Conservation (phyloP, 768 basidiomycete genomes). For the Kwoniella sp. region DNA sequence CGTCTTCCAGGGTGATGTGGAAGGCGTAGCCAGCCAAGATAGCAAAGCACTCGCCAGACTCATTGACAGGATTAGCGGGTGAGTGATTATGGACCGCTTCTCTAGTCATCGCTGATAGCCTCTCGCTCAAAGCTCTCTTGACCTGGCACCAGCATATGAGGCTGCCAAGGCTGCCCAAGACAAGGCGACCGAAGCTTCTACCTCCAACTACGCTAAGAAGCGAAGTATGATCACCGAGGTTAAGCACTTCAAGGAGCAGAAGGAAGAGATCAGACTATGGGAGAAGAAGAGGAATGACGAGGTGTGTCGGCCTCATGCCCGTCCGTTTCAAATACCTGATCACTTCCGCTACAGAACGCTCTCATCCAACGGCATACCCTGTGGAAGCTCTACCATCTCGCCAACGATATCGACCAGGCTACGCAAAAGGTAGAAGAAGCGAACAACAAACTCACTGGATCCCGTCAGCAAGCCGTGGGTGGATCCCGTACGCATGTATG, state of each 20-base stretch:
- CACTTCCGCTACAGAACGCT: conserved; percentile 60
- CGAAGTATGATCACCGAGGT: conserved; percentile 91
- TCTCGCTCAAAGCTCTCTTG: conserved; percentile 59
- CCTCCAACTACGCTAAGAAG: conserved; percentile 89
- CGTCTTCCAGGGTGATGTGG: conserved; percentile 98
- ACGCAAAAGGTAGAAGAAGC: conserved; percentile 65
- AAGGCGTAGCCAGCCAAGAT: conserved; percentile 92
- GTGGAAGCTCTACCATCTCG: conserved; percentile 85
- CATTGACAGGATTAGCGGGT: conserved; percentile 91
- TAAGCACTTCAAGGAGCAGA: conserved; percentile 95
- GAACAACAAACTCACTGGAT: conserved; percentile 65
- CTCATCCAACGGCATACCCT: conserved; percentile 75
- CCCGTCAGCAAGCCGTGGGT: conserved; percentile 63
- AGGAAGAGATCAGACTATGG: conserved; percentile 84
- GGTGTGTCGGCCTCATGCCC: conserved; percentile 53
- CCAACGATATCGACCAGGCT: conserved; percentile 71
- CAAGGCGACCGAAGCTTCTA: conserved; percentile 86
- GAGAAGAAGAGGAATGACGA: conserved; percentile 69
- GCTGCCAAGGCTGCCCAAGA: conserved; percentile 81
- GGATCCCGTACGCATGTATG: background rate
- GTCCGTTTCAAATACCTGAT: too few species aligned
- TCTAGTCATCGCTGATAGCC: background rate
- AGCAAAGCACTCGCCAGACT: conserved; percentile 81
- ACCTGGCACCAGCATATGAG: conserved; percentile 83
- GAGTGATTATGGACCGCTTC: conserved; percentile 8